phyloP scores from a whole-genome alignment of 2,329 filamentous ascomycete genomes.

The Ophiosphaerella korrae region DNA sequence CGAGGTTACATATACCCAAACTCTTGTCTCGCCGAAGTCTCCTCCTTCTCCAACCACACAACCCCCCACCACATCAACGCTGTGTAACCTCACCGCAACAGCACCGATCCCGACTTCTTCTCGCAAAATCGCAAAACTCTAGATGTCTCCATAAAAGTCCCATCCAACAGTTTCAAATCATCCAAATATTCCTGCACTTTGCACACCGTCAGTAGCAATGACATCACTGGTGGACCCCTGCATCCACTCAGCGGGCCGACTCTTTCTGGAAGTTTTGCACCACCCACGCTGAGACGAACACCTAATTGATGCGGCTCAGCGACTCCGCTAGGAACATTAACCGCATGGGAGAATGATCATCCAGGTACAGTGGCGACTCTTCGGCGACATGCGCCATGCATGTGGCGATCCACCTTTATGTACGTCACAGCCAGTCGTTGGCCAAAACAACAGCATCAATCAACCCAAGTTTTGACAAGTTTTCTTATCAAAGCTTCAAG shows the following conservation, averaged over 20 bases:
- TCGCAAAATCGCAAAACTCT: constrained; percentile 21
- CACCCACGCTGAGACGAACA: neutral
- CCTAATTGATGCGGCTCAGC: constrained; percentile 16
- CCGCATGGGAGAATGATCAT: constrained; percentile 7
- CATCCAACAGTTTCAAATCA: constrained; percentile 40
- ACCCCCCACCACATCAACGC: constrained; percentile 8
- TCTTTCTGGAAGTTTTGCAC: constrained; percentile 12
- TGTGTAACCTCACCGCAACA: constrained; percentile 13
- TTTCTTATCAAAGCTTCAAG: constrained; percentile 12
- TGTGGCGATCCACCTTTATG: constrained; percentile 11
- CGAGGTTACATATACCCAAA: constrained; percentile 17
- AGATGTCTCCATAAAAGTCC: constrained; percentile 27
- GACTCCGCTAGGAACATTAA: constrained; percentile 2
- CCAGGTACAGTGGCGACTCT: constrained; percentile 6
- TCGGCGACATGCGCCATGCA: constrained; percentile 26
- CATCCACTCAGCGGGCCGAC: constrained; percentile 26
- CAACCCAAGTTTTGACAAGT: constrained; percentile 12
- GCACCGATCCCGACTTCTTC: constrained; percentile 23
- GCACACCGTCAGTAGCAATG: constrained; percentile 23
- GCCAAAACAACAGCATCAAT: neutral
- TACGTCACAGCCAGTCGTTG: constrained; percentile 23
- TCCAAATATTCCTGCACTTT: constrained; percentile 9
- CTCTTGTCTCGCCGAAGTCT: constrained; percentile 15
- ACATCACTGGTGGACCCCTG: constrained; percentile 36
- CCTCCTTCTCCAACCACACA: constrained; percentile 10